Conservation (phyloP, 2,329 filamentous ascomycete genomes). For the Monosporascus sp. region DNA sequence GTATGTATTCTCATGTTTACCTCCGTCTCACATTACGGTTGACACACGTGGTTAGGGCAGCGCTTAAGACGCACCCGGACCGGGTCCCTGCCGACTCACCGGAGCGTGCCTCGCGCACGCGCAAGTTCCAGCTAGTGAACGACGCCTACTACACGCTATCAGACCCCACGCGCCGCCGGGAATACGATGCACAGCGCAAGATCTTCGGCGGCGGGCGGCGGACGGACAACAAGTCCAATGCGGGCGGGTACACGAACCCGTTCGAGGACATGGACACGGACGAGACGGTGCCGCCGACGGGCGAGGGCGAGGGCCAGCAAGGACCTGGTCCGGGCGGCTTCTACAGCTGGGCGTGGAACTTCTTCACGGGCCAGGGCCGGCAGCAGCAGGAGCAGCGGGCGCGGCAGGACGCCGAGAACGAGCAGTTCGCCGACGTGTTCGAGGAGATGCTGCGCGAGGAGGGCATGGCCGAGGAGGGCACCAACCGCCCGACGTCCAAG, state of each 20-base stretch:
- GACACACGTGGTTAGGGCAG: conserved; percentile 52
- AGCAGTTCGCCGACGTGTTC: conserved; percentile 84
- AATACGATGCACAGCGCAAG: conserved; percentile 73
- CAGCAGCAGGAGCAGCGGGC: conserved; percentile 30
- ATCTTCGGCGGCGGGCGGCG: conserved; percentile 44
- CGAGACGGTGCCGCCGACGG: conserved; percentile 34
- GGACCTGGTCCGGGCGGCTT: conserved; percentile 25
- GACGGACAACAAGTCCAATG: conserved; percentile 14
- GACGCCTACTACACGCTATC: conserved; percentile 91
- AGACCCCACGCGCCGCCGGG: conserved; percentile 67
- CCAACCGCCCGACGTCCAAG: conserved; percentile 56
- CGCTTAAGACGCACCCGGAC: conserved; percentile 89
- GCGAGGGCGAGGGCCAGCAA: conserved; percentile 30
- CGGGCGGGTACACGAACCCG: conserved; percentile 36
- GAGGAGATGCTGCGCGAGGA: conserved; percentile 88
- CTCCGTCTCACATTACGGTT: not conserved
- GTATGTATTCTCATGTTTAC: conserved; percentile 34
- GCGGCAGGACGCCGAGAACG: conserved; percentile 57
- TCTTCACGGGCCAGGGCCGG: conserved; percentile 41
- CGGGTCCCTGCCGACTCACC: conserved; percentile 79
- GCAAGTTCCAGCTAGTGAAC: conserved; percentile 86
- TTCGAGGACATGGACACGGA: conserved; percentile 43
- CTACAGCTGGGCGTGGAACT: conserved; percentile 76
- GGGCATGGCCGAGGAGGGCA: conserved; percentile 68
- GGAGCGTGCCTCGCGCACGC: conserved; percentile 75